Percentiles rank a stretch among this genome's conserved stretches.
These are phyloP conservation scores for Podaxis sp. DNA, from an alignment of 768 basidiomycete genomes.

Conservation along the genomic window DNA sequence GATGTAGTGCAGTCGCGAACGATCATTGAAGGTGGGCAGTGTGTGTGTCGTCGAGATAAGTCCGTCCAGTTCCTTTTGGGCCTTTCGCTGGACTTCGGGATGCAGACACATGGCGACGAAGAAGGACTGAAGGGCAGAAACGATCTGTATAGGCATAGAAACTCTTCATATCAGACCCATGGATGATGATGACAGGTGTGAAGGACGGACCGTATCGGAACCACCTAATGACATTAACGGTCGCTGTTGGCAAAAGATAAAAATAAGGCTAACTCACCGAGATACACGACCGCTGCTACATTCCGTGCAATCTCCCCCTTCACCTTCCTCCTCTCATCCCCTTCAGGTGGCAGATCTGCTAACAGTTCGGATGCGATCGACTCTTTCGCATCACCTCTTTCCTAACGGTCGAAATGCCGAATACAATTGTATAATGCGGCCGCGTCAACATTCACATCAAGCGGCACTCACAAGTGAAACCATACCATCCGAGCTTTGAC, in stretches of 20 bases:
- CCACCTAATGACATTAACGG: constrained; percentile 23
- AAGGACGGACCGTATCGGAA: constrained; percentile 29
- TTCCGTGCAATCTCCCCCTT: constrained; percentile 6
- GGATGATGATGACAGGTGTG: not conserved
- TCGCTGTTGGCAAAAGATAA: not conserved
- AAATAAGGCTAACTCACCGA: constrained; percentile 18
- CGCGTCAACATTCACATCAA: not conserved
- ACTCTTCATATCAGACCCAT: not conserved
- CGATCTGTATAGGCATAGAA: constrained; percentile 18
- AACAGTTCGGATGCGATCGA: constrained; percentile 5
- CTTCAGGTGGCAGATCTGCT: not conserved
- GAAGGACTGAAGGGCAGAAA: constrained; percentile 25
- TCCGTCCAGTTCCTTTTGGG: constrained; percentile 36
- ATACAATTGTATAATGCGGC: not conserved
- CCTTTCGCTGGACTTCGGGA: constrained; percentile 29
- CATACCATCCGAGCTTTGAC: constrained; percentile 10
- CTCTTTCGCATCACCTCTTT: not conserved
- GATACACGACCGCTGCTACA: constrained; percentile 21
- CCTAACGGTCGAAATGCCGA: not conserved
- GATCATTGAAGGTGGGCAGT: constrained; percentile 31
- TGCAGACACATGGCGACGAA: constrained; percentile 33
- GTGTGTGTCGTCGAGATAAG: constrained; percentile 27
- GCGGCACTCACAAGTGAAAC: not conserved
- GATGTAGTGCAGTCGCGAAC: constrained; percentile 28
- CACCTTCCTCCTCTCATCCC: not conserved